Percentiles rank a stretch among this genome's conserved stretches.
Evolutionary conservation across 768 basidiomycete species (phyloP).

Genomic region (Pisolithus marmoratus): DNA sequence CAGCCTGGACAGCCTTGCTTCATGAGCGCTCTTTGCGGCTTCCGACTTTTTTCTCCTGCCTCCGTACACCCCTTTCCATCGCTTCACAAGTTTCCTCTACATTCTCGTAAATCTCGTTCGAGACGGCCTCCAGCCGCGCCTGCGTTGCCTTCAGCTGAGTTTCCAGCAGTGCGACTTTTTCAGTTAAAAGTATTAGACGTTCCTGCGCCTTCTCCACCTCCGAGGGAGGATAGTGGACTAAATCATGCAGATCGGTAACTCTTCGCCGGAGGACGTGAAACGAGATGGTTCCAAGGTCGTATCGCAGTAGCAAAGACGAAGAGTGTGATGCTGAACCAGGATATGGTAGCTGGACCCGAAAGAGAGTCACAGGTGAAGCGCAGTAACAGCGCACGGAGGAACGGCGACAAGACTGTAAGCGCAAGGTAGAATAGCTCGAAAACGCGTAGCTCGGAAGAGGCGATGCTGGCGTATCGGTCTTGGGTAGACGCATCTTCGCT

Average conservation of each 20-base stretch:
- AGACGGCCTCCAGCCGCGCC: conserved; percentile 34
- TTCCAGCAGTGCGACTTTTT: conserved; percentile 45
- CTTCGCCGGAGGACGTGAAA: conserved; percentile 57
- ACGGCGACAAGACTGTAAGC: conserved; percentile 57
- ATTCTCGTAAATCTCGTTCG: conserved; percentile 56
- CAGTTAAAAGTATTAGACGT: conserved; percentile 32
- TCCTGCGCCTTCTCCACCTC: conserved; percentile 16
- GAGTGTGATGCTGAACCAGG: conserved; percentile 76
- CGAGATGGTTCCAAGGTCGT: conserved; percentile 72
- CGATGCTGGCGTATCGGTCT: conserved; percentile 36
- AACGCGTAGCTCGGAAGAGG: conserved; percentile 51
- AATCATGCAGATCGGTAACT: too few relatives aligned
- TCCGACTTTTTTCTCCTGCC: conserved; percentile 49
- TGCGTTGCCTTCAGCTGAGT: conserved; percentile 38
- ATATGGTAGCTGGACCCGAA: conserved; percentile 60
- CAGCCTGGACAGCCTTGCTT: conserved; percentile 29
- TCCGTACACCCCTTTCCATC: conserved; percentile 44
- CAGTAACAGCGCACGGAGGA: conserved; percentile 62
- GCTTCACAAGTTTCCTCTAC: conserved; percentile 51
- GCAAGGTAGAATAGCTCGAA: conserved; percentile 62
- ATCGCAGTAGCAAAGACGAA: conserved; percentile 78
- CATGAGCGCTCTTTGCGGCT: conserved; percentile 24
- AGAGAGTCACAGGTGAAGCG: conserved; percentile 51
- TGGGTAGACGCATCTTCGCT: conserved; percentile 27
- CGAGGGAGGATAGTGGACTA: conserved; percentile 51